Base-by-base conservation (phyloP, 805 yeast genomes). In the Myxozyma geophila region DNA sequence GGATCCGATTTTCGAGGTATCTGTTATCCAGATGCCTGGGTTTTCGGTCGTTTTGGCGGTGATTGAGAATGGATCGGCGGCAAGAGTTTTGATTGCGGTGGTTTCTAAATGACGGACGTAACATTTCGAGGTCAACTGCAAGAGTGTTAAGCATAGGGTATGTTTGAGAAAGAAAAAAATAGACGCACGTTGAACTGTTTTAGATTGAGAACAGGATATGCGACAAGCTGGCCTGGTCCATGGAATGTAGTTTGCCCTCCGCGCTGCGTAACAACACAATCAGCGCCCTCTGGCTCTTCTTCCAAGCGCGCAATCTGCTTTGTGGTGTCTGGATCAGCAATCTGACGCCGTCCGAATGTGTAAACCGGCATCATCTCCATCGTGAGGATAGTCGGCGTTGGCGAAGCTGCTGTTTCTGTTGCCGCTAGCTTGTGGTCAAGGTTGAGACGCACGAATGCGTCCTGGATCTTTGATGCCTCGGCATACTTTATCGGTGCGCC, bases 191-290 rank as follows among this genome's bases (percentile, higher is more conserved):
- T 77, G 70, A 89, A 88, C 39, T 83, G 81, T 67, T 82, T 81
- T 59, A 95, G 78, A 74, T 95, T 92, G 37, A 89, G 59, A 0
- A 95, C 81, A 10, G 95, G 87, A 72, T 93, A 95, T 5, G 90
- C 85, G 1, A 92, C 97, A 44, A 91, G 73, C 75, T 95, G 99
- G 0, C 99, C 99, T 0, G 95, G 89, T 0, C 98, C 98, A 77
- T 95, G 99, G 80, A 90, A 95, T 0, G 99, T 95, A 0, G 95
- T 85, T 74, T 95, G 96, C 0, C 99, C 99, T 15, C 99, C 99
- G 66, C 99, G 80, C 59, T 85, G 85, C 0, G 95, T 83, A 70
- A 90, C 93, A n/a, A 87, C 82, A 72, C 85, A 89, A 37, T 81
- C 80, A 15, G 92, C 87, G 10, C 58, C 63, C 1, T 59, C 58